Percentiles rank a stretch among this genome's conserved stretches.
These are phyloP conservation scores for Meyerozyma athensensis DNA, from an alignment of 1,139 yeast species.

Conservation along the genomic window DNA sequence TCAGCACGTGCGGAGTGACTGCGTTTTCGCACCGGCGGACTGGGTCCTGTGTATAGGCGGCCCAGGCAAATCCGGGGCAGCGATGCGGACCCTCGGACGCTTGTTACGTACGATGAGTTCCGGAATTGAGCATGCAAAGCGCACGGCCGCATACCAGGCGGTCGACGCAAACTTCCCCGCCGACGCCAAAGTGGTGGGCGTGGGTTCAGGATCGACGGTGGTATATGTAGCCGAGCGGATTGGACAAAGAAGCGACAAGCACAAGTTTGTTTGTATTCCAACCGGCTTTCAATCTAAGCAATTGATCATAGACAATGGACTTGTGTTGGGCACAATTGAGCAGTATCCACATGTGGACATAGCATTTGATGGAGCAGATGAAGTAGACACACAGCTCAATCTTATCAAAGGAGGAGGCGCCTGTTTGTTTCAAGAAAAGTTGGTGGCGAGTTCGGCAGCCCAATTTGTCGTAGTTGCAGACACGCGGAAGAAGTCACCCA, in stretches of 20 bases:
- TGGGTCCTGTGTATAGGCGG: neutral
- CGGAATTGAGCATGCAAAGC: slow-evolving; percentile 62
- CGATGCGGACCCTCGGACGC: neutral
- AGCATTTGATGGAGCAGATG: slow-evolving; percentile 99
- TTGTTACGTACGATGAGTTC: slow-evolving; percentile 2
- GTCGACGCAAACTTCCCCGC: slow-evolving; percentile 83
- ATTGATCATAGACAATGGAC: slow-evolving; percentile 76
- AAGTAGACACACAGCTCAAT: slow-evolving; percentile 74
- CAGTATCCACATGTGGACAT: slow-evolving; percentile 77
- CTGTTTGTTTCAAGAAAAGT: slow-evolving; percentile 92
- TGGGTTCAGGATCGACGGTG: slow-evolving; percentile 97
- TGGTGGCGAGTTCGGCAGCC: slow-evolving; percentile 78
- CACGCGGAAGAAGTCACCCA: slow-evolving; percentile 70
- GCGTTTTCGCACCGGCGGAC: neutral
- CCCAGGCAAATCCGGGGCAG: neutral
- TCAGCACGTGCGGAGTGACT: neutral
- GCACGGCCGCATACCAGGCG: slow-evolving; percentile 85
- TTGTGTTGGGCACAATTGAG: slow-evolving; percentile 76
- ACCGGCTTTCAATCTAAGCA: slow-evolving; percentile 96
- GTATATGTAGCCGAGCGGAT: slow-evolving; percentile 93
- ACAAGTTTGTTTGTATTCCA: slow-evolving; percentile 72
- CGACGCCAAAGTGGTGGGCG: slow-evolving; percentile 73
- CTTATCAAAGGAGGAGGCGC: slow-evolving; percentile 99
- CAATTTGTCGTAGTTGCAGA: slow-evolving; percentile 90
- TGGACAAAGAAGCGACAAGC: slow-evolving; percentile 61